These are phyloP conservation scores for Cryomyces minteri DNA, from an alignment of 495 filamentous ascomycete genomes.

Conservation along the genomic window DNA sequence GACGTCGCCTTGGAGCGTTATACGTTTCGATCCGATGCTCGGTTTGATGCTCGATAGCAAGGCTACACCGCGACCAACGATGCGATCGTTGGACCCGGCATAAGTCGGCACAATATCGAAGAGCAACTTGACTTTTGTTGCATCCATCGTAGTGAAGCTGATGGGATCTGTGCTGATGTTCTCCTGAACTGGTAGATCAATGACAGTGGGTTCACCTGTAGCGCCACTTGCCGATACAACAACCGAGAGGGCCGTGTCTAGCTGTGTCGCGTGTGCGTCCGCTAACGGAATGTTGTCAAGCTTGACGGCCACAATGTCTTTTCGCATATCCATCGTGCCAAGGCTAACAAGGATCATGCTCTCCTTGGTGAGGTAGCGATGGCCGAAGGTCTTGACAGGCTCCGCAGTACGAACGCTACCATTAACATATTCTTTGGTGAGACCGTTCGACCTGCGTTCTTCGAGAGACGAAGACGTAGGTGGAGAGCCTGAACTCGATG, in stretches of 20 bases:
- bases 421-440: constrained; percentile 17
- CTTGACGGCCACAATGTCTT: constrained; percentile 59
- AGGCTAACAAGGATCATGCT: constrained; percentile 82
- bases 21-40: constrained; percentile 57
- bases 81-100: constrained; percentile 68
- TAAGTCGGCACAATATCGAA: constrained; percentile 98
- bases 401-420: constrained; percentile 31
- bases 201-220: constrained; percentile 64
- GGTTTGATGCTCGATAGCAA: constrained; percentile 72
- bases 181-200: constrained; percentile 86
- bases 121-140: constrained; percentile 64
- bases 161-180: constrained; percentile 88
- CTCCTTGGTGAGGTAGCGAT: constrained; percentile 80
- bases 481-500: constrained; percentile 9
- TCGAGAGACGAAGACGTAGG: constrained; percentile 26
- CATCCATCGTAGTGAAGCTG: constrained; percentile 62
- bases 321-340: constrained; percentile 84
- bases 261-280: constrained; percentile 74
- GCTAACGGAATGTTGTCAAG: constrained; percentile 78
- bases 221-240: constrained; percentile 84
- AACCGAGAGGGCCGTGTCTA: constrained; percentile 84
- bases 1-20: constrained; percentile 81
- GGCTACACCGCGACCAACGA: constrained; percentile 84
- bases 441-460: constrained; percentile 32
- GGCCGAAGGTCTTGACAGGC: constrained; percentile 85